Conservation (phyloP, 306 rosid genomes). For the Quercus cerris region DNA sequence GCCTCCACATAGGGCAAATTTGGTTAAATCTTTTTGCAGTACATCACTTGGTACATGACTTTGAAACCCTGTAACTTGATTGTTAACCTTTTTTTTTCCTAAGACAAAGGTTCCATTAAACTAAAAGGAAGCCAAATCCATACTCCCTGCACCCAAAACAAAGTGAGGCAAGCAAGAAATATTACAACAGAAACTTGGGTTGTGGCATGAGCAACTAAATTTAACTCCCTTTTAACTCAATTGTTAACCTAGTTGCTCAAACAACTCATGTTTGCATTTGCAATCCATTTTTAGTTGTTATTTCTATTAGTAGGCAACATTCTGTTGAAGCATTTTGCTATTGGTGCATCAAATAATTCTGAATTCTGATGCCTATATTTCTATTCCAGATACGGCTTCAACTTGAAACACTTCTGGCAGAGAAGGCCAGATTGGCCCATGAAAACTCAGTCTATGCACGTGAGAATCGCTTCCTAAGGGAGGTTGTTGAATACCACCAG, state of each 20-base stretch:
- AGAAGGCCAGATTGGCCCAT: constrained; percentile 90
- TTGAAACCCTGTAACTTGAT: background rate
- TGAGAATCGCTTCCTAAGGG: constrained; percentile 91
- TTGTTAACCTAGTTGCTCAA: background rate
- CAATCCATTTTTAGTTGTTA: background rate
- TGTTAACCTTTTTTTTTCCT: background rate
- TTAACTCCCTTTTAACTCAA: too few species aligned
- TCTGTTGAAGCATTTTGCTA: background rate
- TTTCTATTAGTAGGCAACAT: background rate
- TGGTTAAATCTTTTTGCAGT: background rate
- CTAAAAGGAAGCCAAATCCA: too few species aligned
- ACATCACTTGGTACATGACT: background rate
- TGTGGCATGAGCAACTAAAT: too few species aligned
- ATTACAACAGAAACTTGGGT: too few species aligned
- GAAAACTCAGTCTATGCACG: constrained; percentile 89
- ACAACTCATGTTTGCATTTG: background rate
- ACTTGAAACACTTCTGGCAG: constrained; percentile 90
- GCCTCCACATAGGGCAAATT: background rate
- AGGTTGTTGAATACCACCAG: constrained; percentile 95
- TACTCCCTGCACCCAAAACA: too few species aligned
- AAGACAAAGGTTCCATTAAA: too few species aligned
- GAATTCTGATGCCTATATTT: constrained; percentile 20
- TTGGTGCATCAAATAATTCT: background rate
- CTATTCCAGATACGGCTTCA: constrained; percentile 80
- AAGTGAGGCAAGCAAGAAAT: too few species aligned